These are phyloP conservation scores for Claviceps cyperi DNA, from an alignment of 2,329 filamentous ascomycete genomes.

Conservation along the genomic window DNA sequence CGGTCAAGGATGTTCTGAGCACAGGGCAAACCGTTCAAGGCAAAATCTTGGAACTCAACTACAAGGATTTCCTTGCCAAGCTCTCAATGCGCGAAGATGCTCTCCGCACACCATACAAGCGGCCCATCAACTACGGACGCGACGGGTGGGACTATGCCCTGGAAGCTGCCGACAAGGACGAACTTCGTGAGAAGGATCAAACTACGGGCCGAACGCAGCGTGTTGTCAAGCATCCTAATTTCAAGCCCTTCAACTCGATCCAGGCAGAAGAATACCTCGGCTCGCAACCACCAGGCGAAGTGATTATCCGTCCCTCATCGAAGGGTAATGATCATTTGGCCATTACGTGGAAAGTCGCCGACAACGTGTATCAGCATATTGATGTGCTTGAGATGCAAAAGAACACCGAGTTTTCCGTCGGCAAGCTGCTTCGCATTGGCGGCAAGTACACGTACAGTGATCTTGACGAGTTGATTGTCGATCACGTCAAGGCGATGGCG, in stretches of 20 bases:
- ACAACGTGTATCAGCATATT: slow-evolving; percentile 93
- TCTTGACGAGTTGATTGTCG: slow-evolving; percentile 92
- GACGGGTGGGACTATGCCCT: slow-evolving; percentile 79
- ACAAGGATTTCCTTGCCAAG: slow-evolving; percentile 70
- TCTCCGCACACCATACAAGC: slow-evolving; percentile 57
- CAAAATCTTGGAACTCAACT: slow-evolving; percentile 77
- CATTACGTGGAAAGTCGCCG: slow-evolving; percentile 94
- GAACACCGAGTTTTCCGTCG: slow-evolving; percentile 90
- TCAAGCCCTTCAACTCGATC: slow-evolving; percentile 80
- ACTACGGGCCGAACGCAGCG: slow-evolving; percentile 73
- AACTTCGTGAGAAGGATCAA: slow-evolving; percentile 74
- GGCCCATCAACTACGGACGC: slow-evolving; percentile 54
- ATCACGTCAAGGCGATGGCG: slow-evolving; percentile 95
- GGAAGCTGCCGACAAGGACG: slow-evolving; percentile 70
- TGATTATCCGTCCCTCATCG: slow-evolving; percentile 88
- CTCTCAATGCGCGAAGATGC: slow-evolving; percentile 74
- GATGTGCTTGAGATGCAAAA: slow-evolving; percentile 95
- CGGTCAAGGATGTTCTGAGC: slow-evolving; percentile 59
- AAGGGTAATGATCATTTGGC: slow-evolving; percentile 92
- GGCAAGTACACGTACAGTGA: slow-evolving; percentile 88
- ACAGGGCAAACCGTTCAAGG: slow-evolving; percentile 75
- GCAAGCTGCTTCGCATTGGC: slow-evolving; percentile 69
- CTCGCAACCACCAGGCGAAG: slow-evolving; percentile 71
- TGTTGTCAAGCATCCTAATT: slow-evolving; percentile 95
- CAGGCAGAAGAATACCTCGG: slow-evolving; percentile 91